Conservation (phyloP, 352 stramenopile genomes). For the Phytophthora pistaciae region DNA sequence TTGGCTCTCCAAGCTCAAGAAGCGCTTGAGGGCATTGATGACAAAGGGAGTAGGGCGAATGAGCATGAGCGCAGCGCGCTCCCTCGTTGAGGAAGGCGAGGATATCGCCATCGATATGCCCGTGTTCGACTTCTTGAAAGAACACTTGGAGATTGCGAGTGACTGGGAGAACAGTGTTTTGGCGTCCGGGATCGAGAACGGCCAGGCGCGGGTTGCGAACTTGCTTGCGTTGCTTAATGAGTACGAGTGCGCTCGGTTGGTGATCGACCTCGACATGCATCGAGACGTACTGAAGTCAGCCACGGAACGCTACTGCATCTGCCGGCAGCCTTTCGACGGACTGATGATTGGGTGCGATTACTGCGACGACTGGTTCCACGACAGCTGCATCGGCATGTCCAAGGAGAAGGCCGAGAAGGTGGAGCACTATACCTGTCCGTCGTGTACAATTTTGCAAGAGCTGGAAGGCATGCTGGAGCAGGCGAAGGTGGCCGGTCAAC, state of each 20-base stretch:
- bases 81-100: constrained; percentile 84
- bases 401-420: constrained; percentile 95
- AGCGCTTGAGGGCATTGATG: constrained; percentile 77
- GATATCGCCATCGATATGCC: constrained; percentile 80
- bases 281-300: constrained; percentile 92
- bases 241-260: constrained; percentile 76
- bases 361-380: constrained; percentile 92
- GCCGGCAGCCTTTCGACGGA: constrained; percentile 89
- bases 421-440: constrained; percentile 96
- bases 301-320: constrained; percentile 93
- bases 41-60: constrained; percentile 75
- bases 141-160: constrained; percentile 77
- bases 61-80: constrained; percentile 62
- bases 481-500: constrained; percentile 51
- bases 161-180: constrained; percentile 87
- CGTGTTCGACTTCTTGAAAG: constrained; percentile 82
- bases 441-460: constrained; percentile 93
- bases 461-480: constrained; percentile 71
- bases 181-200: constrained; percentile 78
- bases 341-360: constrained; percentile 92
- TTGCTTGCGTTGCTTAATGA: constrained; percentile 80
- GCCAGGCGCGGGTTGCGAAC: constrained; percentile 77
- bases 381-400: constrained; percentile 91
- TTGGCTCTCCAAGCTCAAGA: constrained; percentile 89
- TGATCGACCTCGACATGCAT: constrained; percentile 91